Percentiles rank a stretch among this genome's conserved stretches.
phyloP scores from a whole-genome alignment of 768 basidiomycete species.

The Crassisporium funariophilum region DNA sequence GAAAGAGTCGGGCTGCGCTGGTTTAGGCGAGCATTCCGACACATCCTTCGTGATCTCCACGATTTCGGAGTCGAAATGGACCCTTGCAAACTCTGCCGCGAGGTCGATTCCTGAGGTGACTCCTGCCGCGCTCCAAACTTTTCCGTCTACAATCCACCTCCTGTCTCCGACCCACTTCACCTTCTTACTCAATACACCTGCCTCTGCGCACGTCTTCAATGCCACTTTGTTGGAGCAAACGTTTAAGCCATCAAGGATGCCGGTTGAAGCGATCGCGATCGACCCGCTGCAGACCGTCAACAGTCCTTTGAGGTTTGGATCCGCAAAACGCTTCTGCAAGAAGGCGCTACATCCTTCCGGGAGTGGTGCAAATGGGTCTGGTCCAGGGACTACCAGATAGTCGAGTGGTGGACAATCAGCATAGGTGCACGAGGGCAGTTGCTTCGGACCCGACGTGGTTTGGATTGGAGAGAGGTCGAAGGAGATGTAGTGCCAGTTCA shows the following conservation, averaged over 20 bases:
- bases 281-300: constrained; percentile 29
- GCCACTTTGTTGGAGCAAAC: constrained; percentile 26
- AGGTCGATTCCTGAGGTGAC: constrained; percentile 30
- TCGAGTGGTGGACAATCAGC: constrained; percentile 22
- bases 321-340: constrained; percentile 14
- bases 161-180: constrained; percentile 32
- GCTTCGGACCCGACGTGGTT: constrained; percentile 19
- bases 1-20: constrained; percentile 28
- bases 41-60: constrained; percentile 20
- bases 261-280: constrained; percentile 20
- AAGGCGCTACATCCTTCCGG: constrained; percentile 17
- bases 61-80: constrained; percentile 24
- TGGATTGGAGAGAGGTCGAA: constrained; percentile 14
- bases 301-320: constrained; percentile 21
- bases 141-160: constrained; percentile 29
- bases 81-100: constrained; percentile 27
- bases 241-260: constrained; percentile 25
- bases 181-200: constrained; percentile 18
- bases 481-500: constrained; percentile 29
- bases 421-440: constrained; percentile 23
- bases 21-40: constrained; percentile 26
- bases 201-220: constrained; percentile 10
- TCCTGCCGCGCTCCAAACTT: constrained; percentile 30
- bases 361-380: constrained; percentile 6
- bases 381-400: constrained; percentile 28